phyloP scores from a whole-genome alignment of 202 grass and related monocot species.

The Saccharum hybrid region DNA sequence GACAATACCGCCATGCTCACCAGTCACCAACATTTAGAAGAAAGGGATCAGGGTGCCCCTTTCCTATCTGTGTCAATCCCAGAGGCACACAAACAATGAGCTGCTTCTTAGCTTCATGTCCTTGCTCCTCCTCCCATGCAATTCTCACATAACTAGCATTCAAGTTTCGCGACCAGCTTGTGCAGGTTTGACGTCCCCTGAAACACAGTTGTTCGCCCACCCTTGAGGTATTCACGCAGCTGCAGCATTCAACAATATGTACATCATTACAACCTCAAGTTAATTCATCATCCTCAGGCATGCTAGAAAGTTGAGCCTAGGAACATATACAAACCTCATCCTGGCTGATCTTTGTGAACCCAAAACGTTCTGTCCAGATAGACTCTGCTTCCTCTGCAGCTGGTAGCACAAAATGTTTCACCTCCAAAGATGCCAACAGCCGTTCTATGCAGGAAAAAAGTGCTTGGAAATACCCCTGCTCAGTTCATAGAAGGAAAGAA shows the following conservation, averaged over 20 bases:
- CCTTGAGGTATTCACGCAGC: constrained; percentile 75
- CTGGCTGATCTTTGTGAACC: constrained; percentile 72
- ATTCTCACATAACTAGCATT: constrained; percentile 32
- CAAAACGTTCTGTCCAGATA: constrained; percentile 88
- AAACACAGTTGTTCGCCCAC: constrained; percentile 76
- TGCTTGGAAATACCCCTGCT: constrained; percentile 83
- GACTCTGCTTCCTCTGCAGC: constrained; percentile 81
- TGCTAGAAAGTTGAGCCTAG: constrained; percentile 3
- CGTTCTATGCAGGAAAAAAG: constrained; percentile 74
- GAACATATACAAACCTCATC: constrained; percentile 63
- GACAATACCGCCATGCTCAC: neutral
- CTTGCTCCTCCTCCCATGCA: neutral
- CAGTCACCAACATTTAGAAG: neutral
- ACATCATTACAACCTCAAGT: constrained; percentile 34
- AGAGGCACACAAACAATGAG: neutral
- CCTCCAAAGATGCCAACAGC: constrained; percentile 66
- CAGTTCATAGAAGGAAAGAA: constrained; percentile 15
- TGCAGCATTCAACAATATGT: constrained; percentile 43
- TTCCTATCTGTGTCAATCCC: constrained; percentile 18
- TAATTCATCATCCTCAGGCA: neutral
- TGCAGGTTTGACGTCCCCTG: constrained; percentile 82
- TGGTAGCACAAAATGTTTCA: constrained; percentile 91
- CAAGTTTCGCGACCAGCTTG: constrained; percentile 54
- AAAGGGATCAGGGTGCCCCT: neutral
- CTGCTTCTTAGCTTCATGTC: neutral